phyloP scores from a whole-genome alignment of 1,284 basidiomycete genomes.

The Austroboletus novae-zelandiae region DNA sequence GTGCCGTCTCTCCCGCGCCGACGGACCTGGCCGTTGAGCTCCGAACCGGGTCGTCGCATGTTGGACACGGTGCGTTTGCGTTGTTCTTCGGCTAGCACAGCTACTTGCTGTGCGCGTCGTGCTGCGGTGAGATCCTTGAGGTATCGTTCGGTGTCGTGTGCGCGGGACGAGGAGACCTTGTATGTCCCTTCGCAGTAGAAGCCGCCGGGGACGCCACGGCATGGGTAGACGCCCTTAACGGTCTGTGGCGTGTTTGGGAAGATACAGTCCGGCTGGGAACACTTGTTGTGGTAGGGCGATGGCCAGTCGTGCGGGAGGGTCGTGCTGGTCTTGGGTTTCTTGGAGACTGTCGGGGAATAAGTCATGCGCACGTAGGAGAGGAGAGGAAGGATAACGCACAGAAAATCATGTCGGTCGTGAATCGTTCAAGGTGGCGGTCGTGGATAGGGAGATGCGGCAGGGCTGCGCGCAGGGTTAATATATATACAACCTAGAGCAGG shows the following conservation, averaged over 20 bases:
- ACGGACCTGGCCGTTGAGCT: conserved; percentile 8
- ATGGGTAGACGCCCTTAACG: conserved; percentile 34
- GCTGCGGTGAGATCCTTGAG: conserved; percentile 26
- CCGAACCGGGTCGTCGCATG: conserved; percentile 20
- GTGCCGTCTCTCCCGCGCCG: conserved; percentile 16
- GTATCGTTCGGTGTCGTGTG: conserved; percentile 34
- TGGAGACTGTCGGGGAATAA: conserved; percentile 19
- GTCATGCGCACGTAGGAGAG: neutral
- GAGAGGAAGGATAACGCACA: conserved; percentile 18
- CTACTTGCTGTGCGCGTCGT: conserved; percentile 7
- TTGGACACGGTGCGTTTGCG: conserved; percentile 29
- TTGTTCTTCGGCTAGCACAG: conserved; percentile 22
- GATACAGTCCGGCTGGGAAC: conserved; percentile 32
- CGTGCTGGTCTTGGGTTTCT: conserved; percentile 25
- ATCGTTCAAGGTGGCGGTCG: conserved; percentile 15
- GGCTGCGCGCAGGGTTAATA: neutral
- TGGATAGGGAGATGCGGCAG: neutral
- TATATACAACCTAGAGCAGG: conserved; percentile 2
- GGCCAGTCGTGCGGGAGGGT: conserved; percentile 36
- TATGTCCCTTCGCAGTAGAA: conserved; percentile 38
- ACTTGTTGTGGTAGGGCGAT: conserved; percentile 41
- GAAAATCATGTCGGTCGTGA: conserved; percentile 26
- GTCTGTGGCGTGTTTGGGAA: conserved; percentile 39
- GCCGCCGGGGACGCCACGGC: conserved; percentile 32
- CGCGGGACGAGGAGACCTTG: conserved; percentile 32